Evolutionary conservation across 805 yeast species (phyloP), one percentile per base, ranked within the genome.

Genomic region (Kazachstania africana): DNA sequence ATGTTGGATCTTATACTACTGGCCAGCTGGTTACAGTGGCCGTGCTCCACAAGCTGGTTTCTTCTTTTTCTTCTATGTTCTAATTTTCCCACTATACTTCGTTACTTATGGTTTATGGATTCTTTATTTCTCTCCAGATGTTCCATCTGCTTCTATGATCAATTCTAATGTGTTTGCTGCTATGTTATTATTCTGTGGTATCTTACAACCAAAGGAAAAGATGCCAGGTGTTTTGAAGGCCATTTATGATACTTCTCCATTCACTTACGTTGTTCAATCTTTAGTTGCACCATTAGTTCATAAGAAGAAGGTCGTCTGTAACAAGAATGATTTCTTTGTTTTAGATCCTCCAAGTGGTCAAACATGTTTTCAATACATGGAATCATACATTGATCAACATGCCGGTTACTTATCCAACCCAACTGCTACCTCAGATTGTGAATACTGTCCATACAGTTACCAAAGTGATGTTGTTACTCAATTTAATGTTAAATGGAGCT

Each of bases 401-500:
- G 45, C 50, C 22, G 79, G 79, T 16, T 71, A 71, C 47, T 37
- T 73, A 18, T 27, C 31, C n/a, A 48, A 65, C 35, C 52, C 62
- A 6, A 32, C 39, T 26, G 63, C 75, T 6, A 70, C 81, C n/a
- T 45, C 57, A 1, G 36, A 46, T 10, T 83, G 94, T 60, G 40
- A 56, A 8, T 78, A 60, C 59, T 83, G 95, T 58, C 58, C 72
- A 23, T 60, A 70, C 45, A 42, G 57, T 10, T 43, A 53, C 13
- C 80, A 88, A 16, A 73, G 82, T 51, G 64, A 59, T 4, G 84
- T 62, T 53, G 69, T 84, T 55, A 56, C 40, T 0, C 38, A 51
- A 54, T 68, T 56, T 39, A 50, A 55, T 34, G 55, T 63, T 30
- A 40, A 40, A 17, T 64, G 60, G 54, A 34, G 41, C n/a, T 60